These are phyloP conservation scores for Entomortierella parvispora DNA, from an alignment of 192 early-diverging fungal species.

Conservation along the genomic window DNA sequence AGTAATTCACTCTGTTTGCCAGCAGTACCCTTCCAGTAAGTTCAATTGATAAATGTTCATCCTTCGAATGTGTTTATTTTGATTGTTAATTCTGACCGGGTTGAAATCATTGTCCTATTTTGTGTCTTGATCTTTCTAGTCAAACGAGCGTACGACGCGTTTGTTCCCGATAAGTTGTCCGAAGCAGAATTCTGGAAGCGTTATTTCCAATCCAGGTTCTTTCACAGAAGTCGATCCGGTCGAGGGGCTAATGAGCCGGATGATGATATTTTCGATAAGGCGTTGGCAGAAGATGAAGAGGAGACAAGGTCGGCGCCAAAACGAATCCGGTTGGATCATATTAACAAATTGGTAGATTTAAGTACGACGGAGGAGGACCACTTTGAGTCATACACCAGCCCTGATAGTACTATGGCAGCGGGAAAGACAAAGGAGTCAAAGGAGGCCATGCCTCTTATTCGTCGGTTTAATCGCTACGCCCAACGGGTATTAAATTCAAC, in stretches of 20 bases:
- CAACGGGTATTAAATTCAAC: conserved; percentile 76
- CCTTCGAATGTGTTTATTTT: too few relatives aligned
- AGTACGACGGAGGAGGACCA: conserved; percentile 85
- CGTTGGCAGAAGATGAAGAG: conserved; percentile 81
- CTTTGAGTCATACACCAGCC: conserved; percentile 56
- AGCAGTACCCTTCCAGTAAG: conserved; percentile 84
- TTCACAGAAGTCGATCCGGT: conserved; percentile 80
- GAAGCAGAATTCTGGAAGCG: conserved; percentile 90
- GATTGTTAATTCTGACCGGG: neutral
- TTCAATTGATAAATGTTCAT: neutral
- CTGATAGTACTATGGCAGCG: conserved; percentile 37
- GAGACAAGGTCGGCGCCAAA: conserved; percentile 52
- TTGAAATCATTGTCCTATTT: neutral
- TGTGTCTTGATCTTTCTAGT: conserved; percentile 53
- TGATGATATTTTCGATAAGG: conserved; percentile 86
- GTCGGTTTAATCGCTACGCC: conserved; percentile 91
- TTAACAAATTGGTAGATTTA: conserved; percentile 81
- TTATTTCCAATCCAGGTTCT: conserved; percentile 85
- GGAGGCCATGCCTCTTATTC: conserved; percentile 81
- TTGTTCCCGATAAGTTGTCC: conserved; percentile 81
- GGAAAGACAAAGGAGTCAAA: conserved; percentile 41
- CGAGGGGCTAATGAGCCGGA: conserved; percentile 53
- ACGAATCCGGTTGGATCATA: conserved; percentile 62
- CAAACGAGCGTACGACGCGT: conserved; percentile 80
- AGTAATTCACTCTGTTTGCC: conserved; percentile 88